phyloP scores from a whole-genome alignment of 1,284 basidiomycete genomes.

The Caloboletus firmus region DNA sequence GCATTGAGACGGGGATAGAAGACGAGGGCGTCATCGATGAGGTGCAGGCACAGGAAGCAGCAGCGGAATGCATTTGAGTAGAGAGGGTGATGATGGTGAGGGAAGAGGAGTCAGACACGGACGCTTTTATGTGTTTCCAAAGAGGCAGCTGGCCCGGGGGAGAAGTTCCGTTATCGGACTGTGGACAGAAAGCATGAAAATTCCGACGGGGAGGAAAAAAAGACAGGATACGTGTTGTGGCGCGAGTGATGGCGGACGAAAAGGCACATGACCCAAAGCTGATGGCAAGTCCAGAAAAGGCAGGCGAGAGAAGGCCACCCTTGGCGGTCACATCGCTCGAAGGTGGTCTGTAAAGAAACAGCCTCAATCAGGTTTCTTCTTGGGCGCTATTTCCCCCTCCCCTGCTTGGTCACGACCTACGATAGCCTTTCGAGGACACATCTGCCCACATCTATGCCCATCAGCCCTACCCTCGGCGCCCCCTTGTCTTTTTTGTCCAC shows the following conservation, averaged over 20 bases:
- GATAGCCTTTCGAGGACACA: slow-evolving; percentile 37
- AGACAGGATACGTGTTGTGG: slow-evolving; percentile 39
- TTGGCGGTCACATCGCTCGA: slow-evolving; percentile 38
- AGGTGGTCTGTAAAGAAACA: slow-evolving; percentile 21
- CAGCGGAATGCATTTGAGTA: slow-evolving; percentile 28
- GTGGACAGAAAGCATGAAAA: slow-evolving; percentile 37
- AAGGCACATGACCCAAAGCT: slow-evolving; percentile 31
- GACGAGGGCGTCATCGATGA: slow-evolving; percentile 10
- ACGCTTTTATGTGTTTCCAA: slow-evolving; percentile 34
- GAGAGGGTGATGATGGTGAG: neutral
- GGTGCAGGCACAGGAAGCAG: slow-evolving; percentile 18
- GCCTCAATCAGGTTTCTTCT: slow-evolving; percentile 19
- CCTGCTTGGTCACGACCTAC: slow-evolving; percentile 27
- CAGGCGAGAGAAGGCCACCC: slow-evolving; percentile 22
- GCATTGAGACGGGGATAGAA: slow-evolving; percentile 23
- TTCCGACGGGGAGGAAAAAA: slow-evolving; percentile 32
- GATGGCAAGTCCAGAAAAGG: slow-evolving; percentile 25
- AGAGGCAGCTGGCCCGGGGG: slow-evolving; percentile 29
- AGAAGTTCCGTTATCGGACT: slow-evolving; percentile 40
- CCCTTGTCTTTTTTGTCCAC: slow-evolving; percentile 19
- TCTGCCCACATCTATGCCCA: slow-evolving; percentile 29
- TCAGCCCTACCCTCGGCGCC: slow-evolving; percentile 13
- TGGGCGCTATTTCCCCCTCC: slow-evolving; percentile 25
- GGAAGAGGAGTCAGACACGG: neutral
- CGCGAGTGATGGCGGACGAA: slow-evolving; percentile 38